Evolutionary conservation across 225 moss, liverwort and hornwort species (phyloP).

Genomic region (Physcomitrium patens): DNA sequence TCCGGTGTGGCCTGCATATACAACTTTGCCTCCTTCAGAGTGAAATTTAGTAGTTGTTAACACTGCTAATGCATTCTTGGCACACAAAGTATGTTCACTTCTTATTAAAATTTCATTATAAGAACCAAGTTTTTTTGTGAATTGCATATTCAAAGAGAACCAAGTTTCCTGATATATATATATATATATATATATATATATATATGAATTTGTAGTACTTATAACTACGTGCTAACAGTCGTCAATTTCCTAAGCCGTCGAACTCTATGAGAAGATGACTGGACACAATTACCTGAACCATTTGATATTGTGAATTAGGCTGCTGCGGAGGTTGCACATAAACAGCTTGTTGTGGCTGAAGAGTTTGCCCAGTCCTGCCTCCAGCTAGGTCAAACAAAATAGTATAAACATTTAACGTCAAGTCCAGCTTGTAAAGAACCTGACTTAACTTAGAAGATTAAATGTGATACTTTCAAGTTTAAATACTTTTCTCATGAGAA

Average conservation of each 20-base stretch:
- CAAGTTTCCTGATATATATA: rapidly evolving
- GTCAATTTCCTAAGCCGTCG: neutral
- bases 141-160: neutral
- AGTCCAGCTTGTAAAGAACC: neutral
- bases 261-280: neutral
- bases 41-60: neutral
- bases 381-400: constrained; percentile 11
- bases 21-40: neutral
- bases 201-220: neutral
- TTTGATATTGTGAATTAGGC: constrained; percentile 53
- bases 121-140: neutral
- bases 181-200: too few species aligned
- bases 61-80: neutral
- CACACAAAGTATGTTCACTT: neutral
- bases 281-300: constrained; percentile 38
- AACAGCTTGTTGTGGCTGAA: constrained; percentile 54
- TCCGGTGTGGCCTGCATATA: constrained; percentile 37
- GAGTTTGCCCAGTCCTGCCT: constrained; percentile 47
- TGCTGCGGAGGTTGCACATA: constrained; percentile 50
- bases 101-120: neutral
- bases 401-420: neutral
- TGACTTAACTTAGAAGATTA: neutral
- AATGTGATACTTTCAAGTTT: neutral
- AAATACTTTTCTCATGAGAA: neutral
- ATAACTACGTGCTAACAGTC: neutral